phyloP scores from a whole-genome alignment of 2,329 filamentous ascomycete species.

The Colletotrichum truncatum region DNA sequence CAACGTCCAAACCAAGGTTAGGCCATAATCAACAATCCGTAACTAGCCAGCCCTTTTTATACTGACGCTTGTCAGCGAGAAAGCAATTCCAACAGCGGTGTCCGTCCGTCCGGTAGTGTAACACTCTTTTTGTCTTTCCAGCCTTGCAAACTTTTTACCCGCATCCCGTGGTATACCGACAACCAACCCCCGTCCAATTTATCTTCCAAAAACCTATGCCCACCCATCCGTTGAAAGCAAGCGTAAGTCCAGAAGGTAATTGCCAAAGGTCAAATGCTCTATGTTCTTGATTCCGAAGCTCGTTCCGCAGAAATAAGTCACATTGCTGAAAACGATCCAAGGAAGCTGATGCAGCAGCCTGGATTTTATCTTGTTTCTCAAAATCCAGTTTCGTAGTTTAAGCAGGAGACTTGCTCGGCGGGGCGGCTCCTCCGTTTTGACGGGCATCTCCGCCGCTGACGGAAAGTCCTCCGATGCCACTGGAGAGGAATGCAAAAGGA shows the following conservation, averaged over 20 bases:
- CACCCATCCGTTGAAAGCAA: constrained; percentile 49
- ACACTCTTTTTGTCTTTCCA: constrained; percentile 51
- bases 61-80: constrained; percentile 34
- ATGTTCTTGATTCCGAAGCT: constrained; percentile 53
- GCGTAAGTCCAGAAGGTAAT: constrained; percentile 52
- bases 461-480: constrained; percentile 76
- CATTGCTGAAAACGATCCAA: constrained; percentile 36
- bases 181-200: constrained; percentile 45
- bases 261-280: constrained; percentile 55
- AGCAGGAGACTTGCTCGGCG: constrained; percentile 68
- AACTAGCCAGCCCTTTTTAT: constrained; percentile 32
- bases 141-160: constrained; percentile 48
- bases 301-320: constrained; percentile 38
- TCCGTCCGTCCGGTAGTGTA: constrained; percentile 38
- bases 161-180: constrained; percentile 38
- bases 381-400: constrained; percentile 44
- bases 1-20: constrained; percentile 36
- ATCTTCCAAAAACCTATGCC: constrained; percentile 52
- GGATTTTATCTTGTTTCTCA: constrained; percentile 21
- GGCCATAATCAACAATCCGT: constrained; percentile 30
- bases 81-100: constrained; percentile 39
- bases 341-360: constrained; percentile 38
- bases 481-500: constrained; percentile 82
- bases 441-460: constrained; percentile 73
- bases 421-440: constrained; percentile 68